A percentile compares a stretch with the other conserved stretches of the same genome.
Evolutionary conservation across 2,329 filamentous ascomycete genomes (phyloP).

Genomic region (Colletotrichum sp.): DNA sequence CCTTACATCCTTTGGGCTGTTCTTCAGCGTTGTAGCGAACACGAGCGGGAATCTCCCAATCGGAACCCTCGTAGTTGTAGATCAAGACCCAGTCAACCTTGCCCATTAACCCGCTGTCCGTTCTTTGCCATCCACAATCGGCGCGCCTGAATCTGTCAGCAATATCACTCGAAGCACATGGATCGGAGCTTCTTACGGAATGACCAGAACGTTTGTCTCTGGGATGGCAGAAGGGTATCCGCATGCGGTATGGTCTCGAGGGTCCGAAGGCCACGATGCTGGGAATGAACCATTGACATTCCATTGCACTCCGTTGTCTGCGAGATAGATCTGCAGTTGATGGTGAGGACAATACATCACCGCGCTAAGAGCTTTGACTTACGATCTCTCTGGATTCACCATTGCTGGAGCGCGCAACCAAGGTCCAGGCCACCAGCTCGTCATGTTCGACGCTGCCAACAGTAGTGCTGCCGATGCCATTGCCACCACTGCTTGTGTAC

Average conservation of each 20-base stretch:
- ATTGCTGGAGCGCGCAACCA: background rate
- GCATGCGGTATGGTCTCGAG: background rate
- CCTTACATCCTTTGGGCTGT: slow-evolving; percentile 3
- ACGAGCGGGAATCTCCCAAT: background rate
- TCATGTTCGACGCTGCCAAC: slow-evolving; percentile 1
- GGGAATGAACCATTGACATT: background rate
- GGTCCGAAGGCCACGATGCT: background rate
- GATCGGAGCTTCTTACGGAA: background rate
- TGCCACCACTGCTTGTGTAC: background rate
- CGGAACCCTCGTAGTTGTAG: background rate
- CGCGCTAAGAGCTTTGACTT: background rate
- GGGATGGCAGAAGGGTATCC: background rate
- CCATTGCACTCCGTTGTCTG: background rate
- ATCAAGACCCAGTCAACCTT: background rate
- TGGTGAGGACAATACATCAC: background rate
- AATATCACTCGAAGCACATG: background rate
- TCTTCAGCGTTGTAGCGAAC: background rate
- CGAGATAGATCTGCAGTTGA: background rate
- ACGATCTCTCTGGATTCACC: background rate
- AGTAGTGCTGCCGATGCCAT: background rate
- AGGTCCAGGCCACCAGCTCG: background rate
- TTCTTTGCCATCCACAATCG: background rate
- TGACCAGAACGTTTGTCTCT: background rate
- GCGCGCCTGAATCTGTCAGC: background rate
- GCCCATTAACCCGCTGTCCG: background rate